A percentile compares a stretch with the other conserved stretches of the same genome.
These are phyloP conservation scores for Hypoxylon sp. DNA, from an alignment of 2,329 filamentous ascomycete species.

Conservation along the genomic window DNA sequence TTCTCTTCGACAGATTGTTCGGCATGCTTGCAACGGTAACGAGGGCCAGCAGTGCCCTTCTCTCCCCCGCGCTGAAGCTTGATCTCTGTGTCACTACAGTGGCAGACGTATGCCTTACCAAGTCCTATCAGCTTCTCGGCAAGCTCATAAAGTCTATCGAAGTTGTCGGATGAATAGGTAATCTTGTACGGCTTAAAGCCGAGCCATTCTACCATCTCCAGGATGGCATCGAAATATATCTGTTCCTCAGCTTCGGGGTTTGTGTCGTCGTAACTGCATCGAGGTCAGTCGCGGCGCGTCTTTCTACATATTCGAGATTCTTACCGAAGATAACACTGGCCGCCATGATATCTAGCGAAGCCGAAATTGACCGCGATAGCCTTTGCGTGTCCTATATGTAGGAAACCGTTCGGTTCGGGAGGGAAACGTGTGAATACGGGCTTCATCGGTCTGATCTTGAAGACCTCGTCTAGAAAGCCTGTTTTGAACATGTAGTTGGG, in stretches of 20 bases:
- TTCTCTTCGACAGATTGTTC: slow-evolving; percentile 82
- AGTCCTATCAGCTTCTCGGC: slow-evolving; percentile 86
- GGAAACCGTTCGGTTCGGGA: slow-evolving; percentile 91
- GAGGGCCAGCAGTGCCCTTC: slow-evolving; percentile 69
- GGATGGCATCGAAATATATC: slow-evolving; percentile 88
- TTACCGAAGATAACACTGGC: slow-evolving; percentile 77
- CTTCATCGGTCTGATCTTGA: slow-evolving; percentile 75
- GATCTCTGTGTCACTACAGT: slow-evolving; percentile 85
- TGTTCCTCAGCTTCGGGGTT: slow-evolving; percentile 96
- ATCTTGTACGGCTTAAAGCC: slow-evolving; percentile 83
- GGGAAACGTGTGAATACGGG: slow-evolving; percentile 81
- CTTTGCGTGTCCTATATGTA: slow-evolving; percentile 95
- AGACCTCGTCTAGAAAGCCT: slow-evolving; percentile 81
- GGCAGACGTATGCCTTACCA: slow-evolving; percentile 85
- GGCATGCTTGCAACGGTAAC: slow-evolving; percentile 86
- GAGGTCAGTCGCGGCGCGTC: slow-evolving; percentile 7
- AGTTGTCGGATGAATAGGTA: slow-evolving; percentile 93
- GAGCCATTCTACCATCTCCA: slow-evolving; percentile 89
- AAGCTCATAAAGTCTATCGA: slow-evolving; percentile 87
- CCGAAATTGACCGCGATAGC: slow-evolving; percentile 98
- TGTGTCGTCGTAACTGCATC: slow-evolving; percentile 82
- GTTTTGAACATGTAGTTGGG: slow-evolving; percentile 83
- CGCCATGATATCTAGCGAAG: slow-evolving; percentile 87
- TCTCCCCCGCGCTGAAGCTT: slow-evolving; percentile 89
- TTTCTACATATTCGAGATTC: background rate